phyloP scores from a whole-genome alignment of 805 yeast genomes.

The Lachancea thermotolerans region DNA sequence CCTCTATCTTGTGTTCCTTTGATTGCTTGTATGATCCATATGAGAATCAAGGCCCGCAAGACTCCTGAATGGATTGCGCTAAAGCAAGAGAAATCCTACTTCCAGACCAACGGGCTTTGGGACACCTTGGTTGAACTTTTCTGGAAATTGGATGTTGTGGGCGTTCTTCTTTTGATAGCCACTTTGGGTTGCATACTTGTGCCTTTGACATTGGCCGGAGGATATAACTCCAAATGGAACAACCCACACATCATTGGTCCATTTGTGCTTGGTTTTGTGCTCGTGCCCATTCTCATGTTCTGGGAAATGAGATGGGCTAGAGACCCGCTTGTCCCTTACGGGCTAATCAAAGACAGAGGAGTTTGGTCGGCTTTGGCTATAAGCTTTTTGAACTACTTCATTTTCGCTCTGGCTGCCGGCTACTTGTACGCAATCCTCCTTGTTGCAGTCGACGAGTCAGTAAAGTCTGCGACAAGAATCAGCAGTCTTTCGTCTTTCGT shows the following conservation, averaged over 20 bases:
- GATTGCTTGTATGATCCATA: slow-evolving; percentile 45
- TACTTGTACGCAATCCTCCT: slow-evolving; percentile 60
- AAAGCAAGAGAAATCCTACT: slow-evolving; percentile 35
- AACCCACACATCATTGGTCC: slow-evolving; percentile 61
- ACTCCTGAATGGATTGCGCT: slow-evolving; percentile 45
- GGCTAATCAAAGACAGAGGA: slow-evolving; percentile 58
- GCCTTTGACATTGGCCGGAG: slow-evolving; percentile 74
- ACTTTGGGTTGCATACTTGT: slow-evolving; percentile 58
- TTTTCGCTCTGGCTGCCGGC: slow-evolving; percentile 65
- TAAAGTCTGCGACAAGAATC: slow-evolving; percentile 55
- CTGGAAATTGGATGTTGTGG: slow-evolving; percentile 63
- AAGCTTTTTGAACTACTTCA: slow-evolving; percentile 51
- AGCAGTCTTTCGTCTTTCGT: slow-evolving; percentile 55
- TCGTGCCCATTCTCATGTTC: slow-evolving; percentile 49
- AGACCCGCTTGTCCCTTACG: slow-evolving; percentile 58
- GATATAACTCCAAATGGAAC: slow-evolving; percentile 47
- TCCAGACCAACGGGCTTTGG: slow-evolving; percentile 33
- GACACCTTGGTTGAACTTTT: slow-evolving; percentile 36
- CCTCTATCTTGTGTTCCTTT: slow-evolving; percentile 62
- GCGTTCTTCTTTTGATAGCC: slow-evolving; percentile 48
- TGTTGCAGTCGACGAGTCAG: slow-evolving; percentile 54
- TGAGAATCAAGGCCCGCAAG: slow-evolving; percentile 47
- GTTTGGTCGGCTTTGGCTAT: slow-evolving; percentile 65
- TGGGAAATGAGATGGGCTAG: slow-evolving; percentile 55
- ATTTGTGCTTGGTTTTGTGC: slow-evolving; percentile 55